Evolutionary conservation across 192 early-diverging fungal genomes (phyloP), one percentile per base, ranked within the genome.

Genomic region (Allomyces javanicus): DNA sequence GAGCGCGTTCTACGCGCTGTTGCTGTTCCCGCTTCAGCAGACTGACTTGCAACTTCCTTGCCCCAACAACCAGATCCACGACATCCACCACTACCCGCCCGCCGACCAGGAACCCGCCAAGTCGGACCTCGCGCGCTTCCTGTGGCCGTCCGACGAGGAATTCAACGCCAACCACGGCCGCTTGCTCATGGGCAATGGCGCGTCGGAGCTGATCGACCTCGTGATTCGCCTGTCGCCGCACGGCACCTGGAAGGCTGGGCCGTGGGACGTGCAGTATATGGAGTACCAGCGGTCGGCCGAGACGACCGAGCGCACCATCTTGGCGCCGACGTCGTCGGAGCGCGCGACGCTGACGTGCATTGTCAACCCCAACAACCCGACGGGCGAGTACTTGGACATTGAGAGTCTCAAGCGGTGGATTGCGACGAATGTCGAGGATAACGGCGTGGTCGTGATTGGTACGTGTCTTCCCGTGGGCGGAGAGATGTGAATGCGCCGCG

Each of bases 311-410:
- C 83, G 83, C 63, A 77, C 75, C 25, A 78, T 93, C 65, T 79
- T 93, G 40, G 44, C 75, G 1, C 75, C 82, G 26, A 74, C 76
- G 24, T 73, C 81, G 25, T 44, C 69, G 1, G 82, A 81, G 44
- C 78, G 76, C 63, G 87, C 87, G 21, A 80, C 83, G 55, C 81
- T 93, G 58, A 77, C 82, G 0, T 91, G 89, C 71, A 81, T 93
- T 65, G 91, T 93, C 62, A 93, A 93, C 70, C 91, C 91, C n/a
- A 89, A 88, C 77, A 93, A 93, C 68, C 91, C 91, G 22, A 91
- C 91, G 9, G 91, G 91, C 66, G 89, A 89, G 65, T 93, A 91
- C 74, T 80, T 87, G 67, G 75, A 81, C 25, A 74, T 93, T 61
- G 74, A 80, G 21, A 82, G 83, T 67, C 67, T 93, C 24, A 91